Evolutionary conservation across 345 rosid species (phyloP), one percentile per base, ranked within the genome.

Genomic region (Gynandropsis gynandra): DNA sequence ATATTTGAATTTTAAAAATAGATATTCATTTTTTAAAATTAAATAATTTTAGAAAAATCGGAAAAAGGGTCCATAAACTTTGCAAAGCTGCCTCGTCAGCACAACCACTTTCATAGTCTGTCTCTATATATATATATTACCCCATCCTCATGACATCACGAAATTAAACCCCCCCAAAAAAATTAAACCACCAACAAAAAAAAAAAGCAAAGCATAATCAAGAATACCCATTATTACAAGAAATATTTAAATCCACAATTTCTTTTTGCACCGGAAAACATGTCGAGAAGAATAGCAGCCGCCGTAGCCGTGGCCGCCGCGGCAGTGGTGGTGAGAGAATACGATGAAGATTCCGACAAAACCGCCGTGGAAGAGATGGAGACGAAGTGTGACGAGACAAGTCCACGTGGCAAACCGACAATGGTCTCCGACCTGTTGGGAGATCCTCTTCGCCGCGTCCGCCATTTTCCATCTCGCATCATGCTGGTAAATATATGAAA

Each of bases 381-480:
- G 72, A 62, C 50, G 24, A 47, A 38, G 48, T 86, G 88, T 53
- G 66, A 62, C 1, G 88, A 80, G 45, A 61, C 78, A 19, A 87
- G 76, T 10, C 69, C 70, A 13, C 58, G 48, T 9, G 80, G 81
- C 19, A 69, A 78, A 67, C 73, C 78, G 42, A 57, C 75, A 5
- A 73, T 86, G 47, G 77, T 86, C 56, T 79, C 88, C 44, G 88
- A 82, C 68, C 80, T 80, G 43, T 43, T 82, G 55, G 95, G 90
- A 2, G 95, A 82, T 54, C 95, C 95, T 4, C 52, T 74, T 39
- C 61, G 88, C 55, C 80, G 95, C 11, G 69, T 86, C 52, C 87
- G 95, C 56, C 76, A 74, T 41, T 80, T 78, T 29, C 70, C 90
- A 8, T 68, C 66, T 2, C 80, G 76, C 45, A 55, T 71, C 52